A percentile compares a stretch with the other conserved stretches of the same genome.
These are phyloP conservation scores for Triglochin maritima DNA, from an alignment of 106 monocot genomes.

Conservation along the genomic window DNA sequence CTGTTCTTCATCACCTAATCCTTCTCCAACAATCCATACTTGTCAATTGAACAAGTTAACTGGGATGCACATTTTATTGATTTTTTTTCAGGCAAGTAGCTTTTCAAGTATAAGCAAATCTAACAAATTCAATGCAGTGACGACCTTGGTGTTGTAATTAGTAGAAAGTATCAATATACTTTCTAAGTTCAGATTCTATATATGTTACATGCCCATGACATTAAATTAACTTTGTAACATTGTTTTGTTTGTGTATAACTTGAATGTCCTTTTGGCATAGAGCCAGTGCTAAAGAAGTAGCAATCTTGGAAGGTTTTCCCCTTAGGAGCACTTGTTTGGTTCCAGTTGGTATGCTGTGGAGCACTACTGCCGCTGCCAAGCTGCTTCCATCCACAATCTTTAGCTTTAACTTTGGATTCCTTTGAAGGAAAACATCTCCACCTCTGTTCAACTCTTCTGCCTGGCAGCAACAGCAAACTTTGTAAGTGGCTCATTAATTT, in stretches of 20 bases:
- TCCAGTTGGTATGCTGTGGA: slow-evolving; percentile 54
- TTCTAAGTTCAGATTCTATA: neutral
- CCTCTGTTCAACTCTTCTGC: slow-evolving; percentile 48
- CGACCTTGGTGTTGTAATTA: slow-evolving; percentile 39
- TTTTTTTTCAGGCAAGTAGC: neutral
- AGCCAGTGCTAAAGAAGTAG: slow-evolving; percentile 22
- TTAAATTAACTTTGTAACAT: neutral
- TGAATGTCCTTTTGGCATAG: slow-evolving; percentile 52
- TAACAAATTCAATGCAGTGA: neutral
- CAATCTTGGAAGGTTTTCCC: slow-evolving; percentile 53
- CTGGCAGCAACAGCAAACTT: slow-evolving; percentile 16
- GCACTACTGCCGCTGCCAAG: slow-evolving; percentile 66
- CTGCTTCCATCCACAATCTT: slow-evolving; percentile 85
- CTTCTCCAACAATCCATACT: slow-evolving; percentile 61
- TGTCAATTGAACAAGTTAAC: neutral
- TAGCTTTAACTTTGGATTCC: slow-evolving; percentile 60
- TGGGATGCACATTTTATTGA: too few relatives aligned
- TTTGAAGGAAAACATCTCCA: slow-evolving; percentile 61
- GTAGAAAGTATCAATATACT: slow-evolving; percentile 30
- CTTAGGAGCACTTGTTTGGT: slow-evolving; percentile 47
- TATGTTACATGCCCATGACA: neutral
- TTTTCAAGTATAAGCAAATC: neutral
- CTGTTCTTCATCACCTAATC: slow-evolving; percentile 33
- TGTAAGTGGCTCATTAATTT: too few relatives aligned
- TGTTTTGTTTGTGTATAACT: slow-evolving; percentile 18